Evolutionary conservation across 495 filamentous ascomycete species (phyloP).

Genomic region (Recurvomyces mirabilis): DNA sequence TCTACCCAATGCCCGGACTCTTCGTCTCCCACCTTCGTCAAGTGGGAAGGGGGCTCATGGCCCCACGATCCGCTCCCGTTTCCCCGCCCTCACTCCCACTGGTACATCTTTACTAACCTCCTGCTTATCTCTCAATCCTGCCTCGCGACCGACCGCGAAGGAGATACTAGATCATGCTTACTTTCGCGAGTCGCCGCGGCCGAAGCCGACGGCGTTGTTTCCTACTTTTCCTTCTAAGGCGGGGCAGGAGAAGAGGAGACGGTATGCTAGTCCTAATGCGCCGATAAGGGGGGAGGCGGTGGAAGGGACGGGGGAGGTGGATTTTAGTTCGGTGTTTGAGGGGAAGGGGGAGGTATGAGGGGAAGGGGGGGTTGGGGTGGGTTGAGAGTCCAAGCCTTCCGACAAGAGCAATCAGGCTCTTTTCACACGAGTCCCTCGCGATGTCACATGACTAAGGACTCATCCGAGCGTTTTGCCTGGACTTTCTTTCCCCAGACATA

Average conservation of each 20-base stretch:
- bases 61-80: constrained; percentile 51
- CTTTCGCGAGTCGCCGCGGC: constrained; percentile 79
- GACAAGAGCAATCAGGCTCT: no score
- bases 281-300: constrained; percentile 68
- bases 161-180: constrained; percentile 68
- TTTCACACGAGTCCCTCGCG: no score
- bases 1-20: constrained; percentile 75
- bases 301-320: constrained; percentile 50
- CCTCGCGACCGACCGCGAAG: constrained; percentile 53
- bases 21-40: constrained; percentile 55
- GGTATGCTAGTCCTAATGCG: constrained; percentile 70
- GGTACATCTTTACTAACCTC: constrained; percentile 57
- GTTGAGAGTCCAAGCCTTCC: no score
- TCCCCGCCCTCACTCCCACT: constrained; percentile 68
- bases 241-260: constrained; percentile 72
- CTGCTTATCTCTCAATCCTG: constrained; percentile 68
- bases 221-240: constrained; percentile 79
- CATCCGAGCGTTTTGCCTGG: no score
- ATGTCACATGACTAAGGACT: no score
- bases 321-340: constrained; percentile 70
- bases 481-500: no score
- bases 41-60: constrained; percentile 7
- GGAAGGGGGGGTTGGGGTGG: constrained; percentile 81
- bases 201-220: constrained; percentile 63
- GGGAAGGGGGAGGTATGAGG: constrained; percentile 59